These are phyloP conservation scores for Mortierella polycephala DNA, from an alignment of 371 early-diverging fungal species.

Conservation along the genomic window DNA sequence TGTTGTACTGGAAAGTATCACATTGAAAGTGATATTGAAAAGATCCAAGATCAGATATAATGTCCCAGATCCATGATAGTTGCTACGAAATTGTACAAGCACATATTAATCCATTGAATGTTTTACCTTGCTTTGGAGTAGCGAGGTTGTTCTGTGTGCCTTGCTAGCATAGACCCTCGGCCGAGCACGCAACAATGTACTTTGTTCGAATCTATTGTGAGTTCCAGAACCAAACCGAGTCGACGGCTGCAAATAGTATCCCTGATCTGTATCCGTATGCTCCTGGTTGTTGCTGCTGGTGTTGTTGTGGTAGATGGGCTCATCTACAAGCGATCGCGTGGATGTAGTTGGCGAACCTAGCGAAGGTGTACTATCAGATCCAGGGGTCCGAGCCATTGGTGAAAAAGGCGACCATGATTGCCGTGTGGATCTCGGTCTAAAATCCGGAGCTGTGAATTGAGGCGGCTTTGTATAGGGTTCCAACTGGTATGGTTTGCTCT, in stretches of 20 bases:
- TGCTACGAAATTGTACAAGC: not conserved
- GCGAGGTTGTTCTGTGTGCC: slow-evolving; percentile 22
- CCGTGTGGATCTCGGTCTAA: slow-evolving; percentile 13
- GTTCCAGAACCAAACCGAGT: slow-evolving; percentile 10
- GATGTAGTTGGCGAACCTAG: not conserved
- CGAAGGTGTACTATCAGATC: not conserved
- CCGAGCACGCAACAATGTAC: slow-evolving; percentile 29
- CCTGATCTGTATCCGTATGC: not conserved
- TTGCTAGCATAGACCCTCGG: slow-evolving; percentile 46
- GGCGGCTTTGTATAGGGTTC: slow-evolving; percentile 43
- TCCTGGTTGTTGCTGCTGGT: not conserved
- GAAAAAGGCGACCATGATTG: slow-evolving; percentile 16
- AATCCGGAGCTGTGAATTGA: slow-evolving; percentile 23
- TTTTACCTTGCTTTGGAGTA: slow-evolving; percentile 48
- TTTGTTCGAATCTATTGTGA: slow-evolving; percentile 20
- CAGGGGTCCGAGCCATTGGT: not conserved
- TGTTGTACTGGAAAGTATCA: slow-evolving; percentile 19
- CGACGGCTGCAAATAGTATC: slow-evolving; percentile 6
- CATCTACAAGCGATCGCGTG: slow-evolving; percentile 1
- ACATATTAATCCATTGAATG: not conserved
- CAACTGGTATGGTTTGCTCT: slow-evolving; percentile 30
- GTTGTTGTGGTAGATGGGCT: not conserved
- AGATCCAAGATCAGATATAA: too few relatives aligned
- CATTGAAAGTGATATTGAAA: not conserved
- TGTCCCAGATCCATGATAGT: too few relatives aligned